phyloP scores from a whole-genome alignment of 2,329 filamentous ascomycete species.

The Cadophora sp. region DNA sequence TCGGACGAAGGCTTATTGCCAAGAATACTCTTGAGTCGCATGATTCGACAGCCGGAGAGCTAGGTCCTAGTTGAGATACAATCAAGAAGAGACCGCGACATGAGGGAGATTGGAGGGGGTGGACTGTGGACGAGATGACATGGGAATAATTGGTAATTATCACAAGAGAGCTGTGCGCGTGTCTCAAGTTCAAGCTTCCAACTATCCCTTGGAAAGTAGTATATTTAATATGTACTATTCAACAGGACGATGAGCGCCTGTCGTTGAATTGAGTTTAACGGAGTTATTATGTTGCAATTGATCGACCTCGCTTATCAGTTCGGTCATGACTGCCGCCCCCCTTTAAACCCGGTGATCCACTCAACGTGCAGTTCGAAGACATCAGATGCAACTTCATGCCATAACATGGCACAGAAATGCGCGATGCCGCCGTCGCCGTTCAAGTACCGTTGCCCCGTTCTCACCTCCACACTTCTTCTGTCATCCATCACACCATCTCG shows the following conservation, averaged over 20 bases:
- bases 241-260: background rate
- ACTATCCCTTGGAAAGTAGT: background rate
- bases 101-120: conserved; percentile 12
- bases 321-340: background rate
- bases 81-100: background rate
- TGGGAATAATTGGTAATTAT: background rate
- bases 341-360: background rate
- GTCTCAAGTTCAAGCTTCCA: background rate
- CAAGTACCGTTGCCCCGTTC: conserved; percentile 3
- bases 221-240: background rate
- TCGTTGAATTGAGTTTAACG: background rate
- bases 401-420: background rate
- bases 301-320: conserved; percentile 3
- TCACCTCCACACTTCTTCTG: background rate
- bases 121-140: background rate
- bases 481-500: conserved; percentile 9
- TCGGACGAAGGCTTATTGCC: conserved; percentile 9
- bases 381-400: background rate
- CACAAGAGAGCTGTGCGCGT: background rate
- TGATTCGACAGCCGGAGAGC: conserved; percentile 7
- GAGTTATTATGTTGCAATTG: background rate
- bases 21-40: conserved; percentile 1
- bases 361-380: background rate
- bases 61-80: background rate
- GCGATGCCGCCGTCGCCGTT: background rate